Evolutionary conservation across 768 basidiomycete genomes (phyloP).

Genomic region (Rhodotorula graminis): DNA sequence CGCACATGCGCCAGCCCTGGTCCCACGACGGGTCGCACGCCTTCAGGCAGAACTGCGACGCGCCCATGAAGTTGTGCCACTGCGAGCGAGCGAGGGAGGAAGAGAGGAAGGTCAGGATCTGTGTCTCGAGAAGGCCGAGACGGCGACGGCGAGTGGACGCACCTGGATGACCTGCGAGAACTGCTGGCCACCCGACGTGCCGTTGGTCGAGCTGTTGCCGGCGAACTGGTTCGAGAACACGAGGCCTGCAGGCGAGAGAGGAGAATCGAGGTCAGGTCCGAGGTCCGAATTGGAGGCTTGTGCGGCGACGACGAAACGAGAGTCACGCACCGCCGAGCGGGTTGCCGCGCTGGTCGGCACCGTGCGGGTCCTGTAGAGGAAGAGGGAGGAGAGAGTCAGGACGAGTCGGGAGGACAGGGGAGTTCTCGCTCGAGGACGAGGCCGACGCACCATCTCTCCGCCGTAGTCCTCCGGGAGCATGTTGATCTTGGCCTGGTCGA

Average conservation of each 20-base stretch:
- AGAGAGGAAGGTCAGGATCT: background rate
- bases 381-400: constrained; percentile 68
- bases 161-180: constrained; percentile 59
- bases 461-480: constrained; percentile 58
- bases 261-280: too few relatives aligned
- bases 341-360: constrained; percentile 72
- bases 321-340: constrained; percentile 37
- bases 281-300: background rate
- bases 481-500: constrained; percentile 61
- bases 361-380: constrained; percentile 56
- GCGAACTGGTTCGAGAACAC: constrained; percentile 62
- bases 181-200: constrained; percentile 37
- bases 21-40: constrained; percentile 59
- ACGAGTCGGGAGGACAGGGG: constrained; percentile 42
- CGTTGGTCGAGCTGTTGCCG: constrained; percentile 49
- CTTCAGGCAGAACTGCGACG: constrained; percentile 63
- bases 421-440: too few relatives aligned
- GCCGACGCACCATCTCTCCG: constrained; percentile 59
- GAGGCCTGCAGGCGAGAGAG: constrained; percentile 61
- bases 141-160: constrained; percentile 62
- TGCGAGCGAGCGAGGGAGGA: background rate
- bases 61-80: constrained; percentile 65
- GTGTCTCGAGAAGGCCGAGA: background rate
- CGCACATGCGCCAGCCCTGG: constrained; percentile 44
- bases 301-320: background rate